These are phyloP conservation scores for Cladosporium sphaerospermum DNA, from an alignment of 2,329 filamentous ascomycete species.

Conservation along the genomic window DNA sequence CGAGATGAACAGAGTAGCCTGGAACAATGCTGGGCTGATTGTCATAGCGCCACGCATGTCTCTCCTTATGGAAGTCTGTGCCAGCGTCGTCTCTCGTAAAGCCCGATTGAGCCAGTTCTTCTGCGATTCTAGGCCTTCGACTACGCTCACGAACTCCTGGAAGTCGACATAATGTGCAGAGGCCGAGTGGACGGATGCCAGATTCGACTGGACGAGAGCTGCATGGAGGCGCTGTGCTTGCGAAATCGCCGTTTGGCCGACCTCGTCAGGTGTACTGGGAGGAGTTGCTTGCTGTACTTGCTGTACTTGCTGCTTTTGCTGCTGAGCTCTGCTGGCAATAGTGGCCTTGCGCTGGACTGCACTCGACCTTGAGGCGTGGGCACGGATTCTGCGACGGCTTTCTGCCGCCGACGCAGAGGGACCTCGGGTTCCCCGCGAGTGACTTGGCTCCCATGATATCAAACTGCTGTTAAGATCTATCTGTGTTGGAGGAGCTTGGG, in stretches of 20 bases:
- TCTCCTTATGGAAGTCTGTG: conserved; percentile 16
- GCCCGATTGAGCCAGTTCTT: conserved; percentile 10
- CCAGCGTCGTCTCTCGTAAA: conserved; percentile 13
- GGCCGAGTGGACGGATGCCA: background rate
- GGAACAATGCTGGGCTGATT: conserved; percentile 16
- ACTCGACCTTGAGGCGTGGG: conserved; percentile 4
- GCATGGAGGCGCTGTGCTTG: conserved; percentile 2
- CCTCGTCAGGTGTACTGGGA: background rate
- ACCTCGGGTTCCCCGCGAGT: background rate
- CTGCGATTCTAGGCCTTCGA: conserved; percentile 1
- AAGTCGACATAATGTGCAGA: background rate
- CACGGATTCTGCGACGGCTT: conserved; percentile 3
- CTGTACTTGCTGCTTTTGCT: background rate
- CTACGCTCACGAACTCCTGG: conserved; percentile 3
- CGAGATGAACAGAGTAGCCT: conserved; percentile 19
- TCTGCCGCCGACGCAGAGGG: background rate
- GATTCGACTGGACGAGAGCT: background rate
- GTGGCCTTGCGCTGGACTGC: conserved; percentile 6
- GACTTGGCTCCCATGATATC: conserved; percentile 6
- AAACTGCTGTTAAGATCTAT: conserved; percentile 2
- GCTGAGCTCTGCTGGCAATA: conserved; percentile 1
- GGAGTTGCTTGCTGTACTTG: background rate
- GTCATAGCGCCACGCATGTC: conserved; percentile 17
- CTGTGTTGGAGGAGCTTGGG: background rate
- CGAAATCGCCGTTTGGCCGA: background rate